A percentile compares a stretch with the other conserved stretches of the same genome.
These are phyloP conservation scores for Aspergillus pseudoviridinutans DNA, from an alignment of 2,329 filamentous ascomycete species.

Conservation along the genomic window DNA sequence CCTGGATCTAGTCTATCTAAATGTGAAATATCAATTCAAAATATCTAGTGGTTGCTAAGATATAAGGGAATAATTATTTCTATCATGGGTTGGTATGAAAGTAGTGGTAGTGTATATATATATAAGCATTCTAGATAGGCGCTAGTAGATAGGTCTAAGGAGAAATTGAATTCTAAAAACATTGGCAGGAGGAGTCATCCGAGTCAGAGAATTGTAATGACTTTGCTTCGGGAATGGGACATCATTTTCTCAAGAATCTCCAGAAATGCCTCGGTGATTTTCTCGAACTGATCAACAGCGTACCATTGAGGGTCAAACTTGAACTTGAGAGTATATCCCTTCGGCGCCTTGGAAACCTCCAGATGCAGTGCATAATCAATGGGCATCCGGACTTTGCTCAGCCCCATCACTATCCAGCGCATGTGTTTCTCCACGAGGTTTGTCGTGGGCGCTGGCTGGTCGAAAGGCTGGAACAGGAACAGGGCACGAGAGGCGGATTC, in stretches of 20 bases:
- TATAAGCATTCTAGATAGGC: too few relatives aligned
- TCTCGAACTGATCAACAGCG: background rate
- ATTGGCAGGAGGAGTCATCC: too few relatives aligned
- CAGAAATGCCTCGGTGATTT: background rate
- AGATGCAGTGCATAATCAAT: conserved; percentile 4
- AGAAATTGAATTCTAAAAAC: too few relatives aligned
- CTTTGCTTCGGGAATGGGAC: background rate
- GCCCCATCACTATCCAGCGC: conserved; percentile 13
- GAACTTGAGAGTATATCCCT: background rate
- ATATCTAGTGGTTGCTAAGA: too few relatives aligned
- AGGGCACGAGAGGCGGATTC: background rate
- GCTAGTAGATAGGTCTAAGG: too few relatives aligned
- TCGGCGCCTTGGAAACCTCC: conserved; percentile 3
- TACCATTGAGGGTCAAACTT: conserved; percentile 1
- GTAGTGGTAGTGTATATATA: too few relatives aligned
- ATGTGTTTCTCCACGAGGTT: background rate
- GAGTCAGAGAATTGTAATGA: background rate
- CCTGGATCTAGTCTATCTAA: too few relatives aligned
- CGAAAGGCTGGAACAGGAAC: conserved; percentile 3
- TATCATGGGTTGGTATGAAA: too few relatives aligned
- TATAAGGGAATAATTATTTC: too few relatives aligned
- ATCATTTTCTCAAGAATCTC: conserved; percentile 1
- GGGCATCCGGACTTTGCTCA: conserved; percentile 7
- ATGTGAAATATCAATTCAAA: too few relatives aligned
- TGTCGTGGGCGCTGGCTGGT: background rate